phyloP scores from a whole-genome alignment of 768 basidiomycete genomes.

The Mycena crocata region DNA sequence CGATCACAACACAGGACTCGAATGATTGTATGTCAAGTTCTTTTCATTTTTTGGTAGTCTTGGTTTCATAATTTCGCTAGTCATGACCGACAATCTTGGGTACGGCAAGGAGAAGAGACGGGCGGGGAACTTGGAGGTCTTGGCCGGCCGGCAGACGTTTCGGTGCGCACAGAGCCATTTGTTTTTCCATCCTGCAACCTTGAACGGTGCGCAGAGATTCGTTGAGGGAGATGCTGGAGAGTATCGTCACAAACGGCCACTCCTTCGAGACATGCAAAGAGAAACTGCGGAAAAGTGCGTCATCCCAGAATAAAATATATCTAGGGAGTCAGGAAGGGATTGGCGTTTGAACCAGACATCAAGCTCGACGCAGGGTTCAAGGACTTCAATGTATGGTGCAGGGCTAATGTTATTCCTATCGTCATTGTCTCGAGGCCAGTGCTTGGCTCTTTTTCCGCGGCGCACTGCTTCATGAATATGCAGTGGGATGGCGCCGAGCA shows the following conservation, averaged over 20 bases:
- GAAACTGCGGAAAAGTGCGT: constrained; percentile 76
- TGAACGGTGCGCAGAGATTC: constrained; percentile 69
- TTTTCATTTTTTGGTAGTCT: background rate
- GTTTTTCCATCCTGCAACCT: background rate
- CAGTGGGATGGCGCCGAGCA: constrained; percentile 96
- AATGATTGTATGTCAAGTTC: constrained; percentile 83
- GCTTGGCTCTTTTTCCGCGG: constrained; percentile 15
- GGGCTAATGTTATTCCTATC: constrained; percentile 82
- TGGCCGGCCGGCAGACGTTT: constrained; percentile 77
- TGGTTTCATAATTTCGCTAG: constrained; percentile 55
- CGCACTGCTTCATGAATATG: constrained; percentile 11
- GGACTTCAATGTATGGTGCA: constrained; percentile 88
- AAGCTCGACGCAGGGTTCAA: constrained; percentile 92
- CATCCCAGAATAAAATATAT: background rate
- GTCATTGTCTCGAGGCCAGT: constrained; percentile 90
- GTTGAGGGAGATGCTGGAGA: constrained; percentile 88
- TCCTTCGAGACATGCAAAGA: constrained; percentile 90
- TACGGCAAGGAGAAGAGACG: constrained; percentile 82
- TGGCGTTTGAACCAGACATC: constrained; percentile 70
- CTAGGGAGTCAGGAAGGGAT: constrained; percentile 14
- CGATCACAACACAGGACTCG: constrained; percentile 92
- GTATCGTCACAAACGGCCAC: constrained; percentile 78
- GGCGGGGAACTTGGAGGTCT: constrained; percentile 77
- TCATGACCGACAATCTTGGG: constrained; percentile 91
- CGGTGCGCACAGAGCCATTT: too few relatives aligned